phyloP scores from a whole-genome alignment of 495 filamentous ascomycete species.

The Penicillium maclennaniae region DNA sequence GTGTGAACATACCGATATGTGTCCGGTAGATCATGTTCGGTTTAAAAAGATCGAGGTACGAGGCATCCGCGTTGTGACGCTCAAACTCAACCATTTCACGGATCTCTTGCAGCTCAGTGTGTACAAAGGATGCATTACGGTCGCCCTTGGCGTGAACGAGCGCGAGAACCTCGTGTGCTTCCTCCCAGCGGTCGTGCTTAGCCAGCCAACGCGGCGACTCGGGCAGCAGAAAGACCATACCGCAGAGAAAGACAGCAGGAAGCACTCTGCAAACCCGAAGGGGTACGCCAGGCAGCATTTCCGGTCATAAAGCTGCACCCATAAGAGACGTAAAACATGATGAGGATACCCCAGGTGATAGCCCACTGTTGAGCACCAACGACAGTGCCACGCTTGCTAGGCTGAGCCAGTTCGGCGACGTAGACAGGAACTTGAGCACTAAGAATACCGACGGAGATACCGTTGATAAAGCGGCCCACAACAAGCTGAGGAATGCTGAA shows the following conservation, averaged over 20 bases:
- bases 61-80: constrained; percentile 55
- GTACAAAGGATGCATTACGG: constrained; percentile 54
- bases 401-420: constrained; percentile 67
- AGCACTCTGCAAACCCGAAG: constrained; percentile 75
- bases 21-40: constrained; percentile 72
- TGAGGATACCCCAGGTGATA: constrained; percentile 74
- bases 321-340: constrained; percentile 59
- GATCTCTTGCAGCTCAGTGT: constrained; percentile 66
- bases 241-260: constrained; percentile 58
- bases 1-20: constrained; percentile 69
- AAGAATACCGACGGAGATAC: constrained; percentile 68
- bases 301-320: constrained; percentile 59
- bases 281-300: constrained; percentile 59
- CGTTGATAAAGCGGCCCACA: constrained; percentile 71
- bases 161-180: constrained; percentile 56
- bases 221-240: constrained; percentile 59
- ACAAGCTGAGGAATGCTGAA: constrained; percentile 71
- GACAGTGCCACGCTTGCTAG: constrained; percentile 65
- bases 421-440: constrained; percentile 77
- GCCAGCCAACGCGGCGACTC: constrained; percentile 75
- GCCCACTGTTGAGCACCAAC: constrained; percentile 72
- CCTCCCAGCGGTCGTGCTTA: constrained; percentile 67
- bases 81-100: constrained; percentile 67
- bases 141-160: constrained; percentile 65
- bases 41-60: constrained; percentile 65